These are phyloP conservation scores for Chaetoceros tenuissimus DNA, from an alignment of 108 stramenopile genomes.

Conservation along the genomic window DNA sequence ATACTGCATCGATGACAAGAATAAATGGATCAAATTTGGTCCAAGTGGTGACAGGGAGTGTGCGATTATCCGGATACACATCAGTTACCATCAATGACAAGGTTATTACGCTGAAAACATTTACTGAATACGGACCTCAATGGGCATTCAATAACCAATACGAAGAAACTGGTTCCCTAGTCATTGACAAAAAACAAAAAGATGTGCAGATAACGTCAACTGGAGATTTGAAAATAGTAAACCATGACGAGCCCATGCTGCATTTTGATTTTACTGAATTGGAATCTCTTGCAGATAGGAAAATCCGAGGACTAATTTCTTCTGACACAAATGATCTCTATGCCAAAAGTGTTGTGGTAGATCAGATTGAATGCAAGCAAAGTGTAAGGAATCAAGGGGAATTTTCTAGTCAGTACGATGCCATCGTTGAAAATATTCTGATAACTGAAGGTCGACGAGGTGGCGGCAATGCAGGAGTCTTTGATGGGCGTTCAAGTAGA, in stretches of 20 bases:
- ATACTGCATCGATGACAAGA: neutral
- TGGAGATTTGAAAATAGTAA: neutral
- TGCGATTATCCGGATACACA: neutral
- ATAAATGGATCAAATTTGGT: constrained; percentile 1
- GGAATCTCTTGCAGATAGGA: neutral
- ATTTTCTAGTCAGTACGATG: constrained; percentile 4
- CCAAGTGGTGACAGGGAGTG: constrained; percentile 4
- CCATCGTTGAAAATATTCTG: neutral
- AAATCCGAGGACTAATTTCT: neutral
- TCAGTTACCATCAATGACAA: neutral
- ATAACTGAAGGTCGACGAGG: neutral
- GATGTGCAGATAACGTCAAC: constrained; percentile 1
- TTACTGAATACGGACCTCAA: neutral
- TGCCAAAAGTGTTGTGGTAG: neutral
- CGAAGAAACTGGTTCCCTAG: neutral
- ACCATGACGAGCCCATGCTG: constrained; percentile 1
- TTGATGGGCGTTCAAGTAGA: neutral
- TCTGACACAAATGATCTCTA: neutral
- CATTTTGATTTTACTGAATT: constrained; percentile 4
- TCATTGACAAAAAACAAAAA: neutral
- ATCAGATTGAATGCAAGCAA: neutral
- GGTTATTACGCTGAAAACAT: neutral
- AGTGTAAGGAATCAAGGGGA: constrained; percentile 1
- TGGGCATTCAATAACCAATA: constrained; percentile 3
- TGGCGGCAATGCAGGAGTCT: neutral